phyloP scores from a whole-genome alignment of 768 basidiomycete species.

The Bullera alba region DNA sequence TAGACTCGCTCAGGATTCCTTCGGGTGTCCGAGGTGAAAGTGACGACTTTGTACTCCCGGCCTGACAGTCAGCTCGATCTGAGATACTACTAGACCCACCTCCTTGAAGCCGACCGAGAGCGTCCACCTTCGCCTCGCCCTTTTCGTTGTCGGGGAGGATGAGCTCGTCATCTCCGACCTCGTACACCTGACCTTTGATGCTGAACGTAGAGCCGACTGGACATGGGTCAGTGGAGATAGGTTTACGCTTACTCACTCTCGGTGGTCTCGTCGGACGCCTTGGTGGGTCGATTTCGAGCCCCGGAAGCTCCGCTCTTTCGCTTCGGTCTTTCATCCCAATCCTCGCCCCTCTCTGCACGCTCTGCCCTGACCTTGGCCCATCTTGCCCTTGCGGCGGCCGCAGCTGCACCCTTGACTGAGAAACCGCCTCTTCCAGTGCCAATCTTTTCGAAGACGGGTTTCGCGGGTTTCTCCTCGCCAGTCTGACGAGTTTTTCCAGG shows the following conservation, averaged over 20 bases:
- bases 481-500: not conserved
- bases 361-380: conserved; percentile 47
- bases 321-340: conserved; percentile 31
- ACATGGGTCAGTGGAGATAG: conserved; percentile 9
- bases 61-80: conserved; percentile 50
- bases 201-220: conserved; percentile 27
- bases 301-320: conserved; percentile 4
- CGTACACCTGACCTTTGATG: conserved; percentile 64
- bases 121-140: conserved; percentile 88
- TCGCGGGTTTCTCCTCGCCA: not conserved
- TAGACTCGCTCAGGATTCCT: conserved; percentile 71
- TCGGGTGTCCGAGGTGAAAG: conserved; percentile 77
- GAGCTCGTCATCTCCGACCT: conserved; percentile 85
- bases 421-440: conserved; percentile 44
- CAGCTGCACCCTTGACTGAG: conserved; percentile 33
- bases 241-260: conserved; percentile 4
- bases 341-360: conserved; percentile 44
- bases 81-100: conserved; percentile 52
- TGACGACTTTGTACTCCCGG: conserved; percentile 77
- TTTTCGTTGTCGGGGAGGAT: conserved; percentile 72
- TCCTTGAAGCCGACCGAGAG: conserved; percentile 70
- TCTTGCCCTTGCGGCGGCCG: conserved; percentile 40
- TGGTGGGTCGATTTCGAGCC: conserved; percentile 3
- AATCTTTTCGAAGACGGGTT: conserved; percentile 24
- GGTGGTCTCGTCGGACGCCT: conserved; percentile 2